Base-by-base conservation (phyloP, 1,139 yeast species). In the Casaregolazyma lundiana region DNA sequence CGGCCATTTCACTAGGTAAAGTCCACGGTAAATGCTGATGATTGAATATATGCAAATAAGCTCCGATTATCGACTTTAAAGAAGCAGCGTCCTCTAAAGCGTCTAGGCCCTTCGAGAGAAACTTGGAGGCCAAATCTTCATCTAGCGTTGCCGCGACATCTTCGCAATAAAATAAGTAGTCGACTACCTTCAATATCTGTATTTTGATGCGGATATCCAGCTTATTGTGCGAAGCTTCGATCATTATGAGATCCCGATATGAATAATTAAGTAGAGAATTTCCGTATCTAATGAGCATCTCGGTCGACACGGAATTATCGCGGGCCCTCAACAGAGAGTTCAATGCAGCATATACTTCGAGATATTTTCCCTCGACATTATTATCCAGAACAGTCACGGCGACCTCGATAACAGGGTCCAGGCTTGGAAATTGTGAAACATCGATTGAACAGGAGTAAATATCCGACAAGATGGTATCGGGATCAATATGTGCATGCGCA, bases 11-110 rank as follows among this genome's bases (percentile, higher is more conserved):
- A n/a, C 48, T 44, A 6, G 53, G 38, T 29, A 58, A 32, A 2
- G 58, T 45, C 35, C 51, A 44, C 7, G 60, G 59, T 18, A 56
- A 45, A 24, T 53, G 47, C 41, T 58, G 63, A 37, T 53, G 54
- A 34, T 56, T 54, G 44, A 60, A 53, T 17, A 60, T 51, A 49
- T 59, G 63, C 35, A 59, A 48, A 32, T 57, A 57, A 8, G 56
- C 58, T 8, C 58, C 60, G 9, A 57, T 47, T 13, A 59, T 52
- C 4, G 58, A 49, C 48, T 58, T 49, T 7, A 58, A 46, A 2
- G 61, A 46, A 4, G 37, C 36, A 2, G 51, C 49, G 39, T 49
- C 48, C 15, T 52, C 53, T 29, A 60, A 45, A 2, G 53, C 60
- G 17, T 50, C 53, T 11, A 59, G 41, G 2, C 59, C 62, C 13